Percentiles rank a stretch among this genome's conserved stretches.
These are phyloP conservation scores for Linum trigynum DNA, from an alignment of 345 rosid genomes.

Conservation along the genomic window DNA sequence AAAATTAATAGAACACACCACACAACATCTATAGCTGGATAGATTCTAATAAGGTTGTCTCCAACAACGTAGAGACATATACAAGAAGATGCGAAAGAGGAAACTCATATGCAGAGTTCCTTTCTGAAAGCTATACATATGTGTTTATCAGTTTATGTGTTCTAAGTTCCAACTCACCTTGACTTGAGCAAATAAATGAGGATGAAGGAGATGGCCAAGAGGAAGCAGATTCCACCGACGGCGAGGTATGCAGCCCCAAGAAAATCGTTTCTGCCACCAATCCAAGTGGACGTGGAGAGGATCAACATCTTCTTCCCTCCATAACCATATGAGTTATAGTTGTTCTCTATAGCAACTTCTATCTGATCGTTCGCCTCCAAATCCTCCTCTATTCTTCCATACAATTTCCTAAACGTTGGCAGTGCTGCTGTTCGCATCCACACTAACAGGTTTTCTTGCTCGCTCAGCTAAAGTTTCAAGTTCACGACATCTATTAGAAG, in stretches of 20 bases:
- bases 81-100: too few species aligned
- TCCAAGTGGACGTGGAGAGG: constrained; percentile 49
- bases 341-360: constrained; percentile 33
- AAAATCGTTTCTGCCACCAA: constrained; percentile 52
- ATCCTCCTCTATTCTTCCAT: constrained; percentile 40
- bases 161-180: constrained; percentile 26
- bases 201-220: constrained; percentile 38
- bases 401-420: constrained; percentile 48
- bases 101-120: too few species aligned
- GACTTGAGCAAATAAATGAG: constrained; percentile 36
- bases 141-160: too few species aligned
- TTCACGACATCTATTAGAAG: too few species aligned
- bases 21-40: too few species aligned
- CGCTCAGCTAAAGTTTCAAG: too few species aligned
- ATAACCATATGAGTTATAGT: constrained; percentile 49
- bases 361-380: constrained; percentile 30
- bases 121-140: too few species aligned
- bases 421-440: constrained; percentile 65
- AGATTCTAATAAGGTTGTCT: too few species aligned
- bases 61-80: too few species aligned
- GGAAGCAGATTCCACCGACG: constrained; percentile 39
- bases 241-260: constrained; percentile 39
- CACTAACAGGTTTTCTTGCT: constrained; percentile 39
- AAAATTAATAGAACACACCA: background rate
- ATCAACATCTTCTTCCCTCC: constrained; percentile 47